These are phyloP conservation scores for Aureobasidium sp. DNA, from an alignment of 2,329 filamentous ascomycete genomes.

Conservation along the genomic window DNA sequence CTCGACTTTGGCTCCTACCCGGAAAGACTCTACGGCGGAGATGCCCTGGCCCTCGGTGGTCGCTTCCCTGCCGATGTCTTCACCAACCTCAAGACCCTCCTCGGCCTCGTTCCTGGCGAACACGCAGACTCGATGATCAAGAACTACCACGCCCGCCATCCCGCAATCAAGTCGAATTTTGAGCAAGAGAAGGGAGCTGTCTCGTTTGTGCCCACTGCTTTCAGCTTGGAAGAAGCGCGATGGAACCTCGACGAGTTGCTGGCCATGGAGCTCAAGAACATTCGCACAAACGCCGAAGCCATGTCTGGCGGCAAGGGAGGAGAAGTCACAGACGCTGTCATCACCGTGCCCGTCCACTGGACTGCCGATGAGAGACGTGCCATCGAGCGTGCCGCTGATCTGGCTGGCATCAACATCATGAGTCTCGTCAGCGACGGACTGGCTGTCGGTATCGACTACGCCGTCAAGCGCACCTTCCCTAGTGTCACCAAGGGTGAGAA, in stretches of 20 bases:
- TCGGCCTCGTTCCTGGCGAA: slow-evolving; percentile 53
- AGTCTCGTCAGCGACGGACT: slow-evolving; percentile 81
- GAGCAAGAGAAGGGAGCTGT: slow-evolving; percentile 57
- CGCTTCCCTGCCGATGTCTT: slow-evolving; percentile 91
- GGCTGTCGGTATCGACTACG: slow-evolving; percentile 91
- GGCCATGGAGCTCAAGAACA: slow-evolving; percentile 91
- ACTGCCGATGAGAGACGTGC: slow-evolving; percentile 84
- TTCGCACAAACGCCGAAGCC: slow-evolving; percentile 78
- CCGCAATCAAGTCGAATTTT: slow-evolving; percentile 61
- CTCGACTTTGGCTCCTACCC: slow-evolving; percentile 52
- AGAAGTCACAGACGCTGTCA: slow-evolving; percentile 69
- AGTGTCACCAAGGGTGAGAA: slow-evolving; percentile 73
- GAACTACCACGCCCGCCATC: slow-evolving; percentile 68
- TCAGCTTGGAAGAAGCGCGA: slow-evolving; percentile 56
- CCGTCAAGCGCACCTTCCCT: slow-evolving; percentile 82
- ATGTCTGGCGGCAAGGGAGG: slow-evolving; percentile 64
- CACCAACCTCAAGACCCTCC: slow-evolving; percentile 80
- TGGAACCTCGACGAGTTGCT: slow-evolving; percentile 85
- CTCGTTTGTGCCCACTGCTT: slow-evolving; percentile 69
- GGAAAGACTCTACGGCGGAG: slow-evolving; percentile 83
- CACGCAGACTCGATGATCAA: slow-evolving; percentile 53
- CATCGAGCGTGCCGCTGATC: slow-evolving; percentile 70
- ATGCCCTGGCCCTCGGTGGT: slow-evolving; percentile 78
- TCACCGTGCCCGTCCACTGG: slow-evolving; percentile 86
- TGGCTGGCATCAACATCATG: slow-evolving; percentile 81